phyloP scores from a whole-genome alignment of 306 rosid genomes.

The apple (Malus domestica) region DNA sequence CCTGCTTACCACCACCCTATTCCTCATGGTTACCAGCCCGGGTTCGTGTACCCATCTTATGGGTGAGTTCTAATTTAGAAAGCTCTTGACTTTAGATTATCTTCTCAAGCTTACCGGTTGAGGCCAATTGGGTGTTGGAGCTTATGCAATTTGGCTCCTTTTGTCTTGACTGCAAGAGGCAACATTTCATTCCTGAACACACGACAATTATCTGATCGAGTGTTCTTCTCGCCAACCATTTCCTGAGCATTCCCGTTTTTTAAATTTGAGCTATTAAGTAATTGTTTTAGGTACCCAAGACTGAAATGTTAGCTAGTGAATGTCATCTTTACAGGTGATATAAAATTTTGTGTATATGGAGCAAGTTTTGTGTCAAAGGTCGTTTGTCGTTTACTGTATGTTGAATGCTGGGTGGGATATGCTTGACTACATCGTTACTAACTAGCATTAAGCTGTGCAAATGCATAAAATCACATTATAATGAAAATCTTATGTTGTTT shows the following conservation, averaged over 20 bases:
- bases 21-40: constrained; percentile 15
- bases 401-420: not conserved
- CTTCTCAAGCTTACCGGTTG: not conserved
- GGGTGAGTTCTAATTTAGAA: constrained; percentile 14
- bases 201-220: not conserved
- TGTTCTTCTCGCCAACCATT: not conserved
- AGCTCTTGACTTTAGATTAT: not conserved
- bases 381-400: not conserved
- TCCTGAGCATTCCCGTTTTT: not conserved
- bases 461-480: not conserved
- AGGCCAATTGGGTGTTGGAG: not conserved
- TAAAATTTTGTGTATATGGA: not conserved
- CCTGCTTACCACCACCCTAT: constrained; percentile 17
- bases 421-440: not conserved
- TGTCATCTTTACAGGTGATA: not conserved
- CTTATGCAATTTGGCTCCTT: not conserved
- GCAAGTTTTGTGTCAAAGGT: not conserved
- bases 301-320: not conserved
- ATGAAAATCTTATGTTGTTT: not conserved
- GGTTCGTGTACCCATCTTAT: constrained; percentile 14
- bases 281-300: not conserved
- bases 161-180: not conserved
- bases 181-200: not conserved
- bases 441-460: not conserved
- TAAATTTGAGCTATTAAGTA: not conserved